Percentiles rank a stretch among this genome's conserved stretches.
phyloP scores from a whole-genome alignment of 176 grass and related monocot species.

The Carex parvula region DNA sequence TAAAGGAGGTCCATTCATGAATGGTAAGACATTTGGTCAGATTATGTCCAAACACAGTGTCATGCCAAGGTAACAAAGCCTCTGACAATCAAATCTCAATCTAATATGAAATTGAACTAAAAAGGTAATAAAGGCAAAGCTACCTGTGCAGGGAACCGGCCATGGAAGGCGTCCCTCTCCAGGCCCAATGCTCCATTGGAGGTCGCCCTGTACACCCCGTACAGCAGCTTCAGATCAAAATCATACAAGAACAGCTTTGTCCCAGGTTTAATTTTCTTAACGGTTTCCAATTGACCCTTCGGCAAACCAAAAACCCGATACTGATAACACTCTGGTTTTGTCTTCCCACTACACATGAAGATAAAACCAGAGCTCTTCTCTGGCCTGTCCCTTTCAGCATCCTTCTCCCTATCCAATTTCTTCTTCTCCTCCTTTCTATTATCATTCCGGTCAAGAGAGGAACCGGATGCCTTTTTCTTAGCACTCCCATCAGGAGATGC shows the following conservation, averaged over 20 bases:
- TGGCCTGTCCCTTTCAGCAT: not conserved
- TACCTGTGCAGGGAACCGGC: conserved; percentile 76
- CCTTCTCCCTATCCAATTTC: not conserved
- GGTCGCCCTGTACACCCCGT: conserved; percentile 63
- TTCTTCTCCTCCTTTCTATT: conserved; percentile 7
- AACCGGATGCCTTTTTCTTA: not conserved
- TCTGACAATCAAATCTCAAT: not conserved
- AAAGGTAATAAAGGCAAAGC: conserved; percentile 5
- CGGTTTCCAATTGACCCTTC: conserved; percentile 36
- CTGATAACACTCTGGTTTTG: conserved; percentile 69
- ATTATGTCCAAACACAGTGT: not conserved
- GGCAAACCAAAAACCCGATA: conserved; percentile 62
- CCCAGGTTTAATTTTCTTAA: conserved; percentile 59
- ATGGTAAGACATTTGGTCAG: not conserved
- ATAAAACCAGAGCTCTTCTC: conserved; percentile 66
- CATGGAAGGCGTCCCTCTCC: conserved; percentile 50
- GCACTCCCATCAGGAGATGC: not conserved
- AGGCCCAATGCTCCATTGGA: conserved; percentile 48
- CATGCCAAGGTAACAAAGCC: not conserved
- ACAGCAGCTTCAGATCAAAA: conserved; percentile 55
- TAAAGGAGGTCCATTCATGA: not conserved
- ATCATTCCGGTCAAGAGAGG: not conserved
- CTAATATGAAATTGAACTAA: not conserved
- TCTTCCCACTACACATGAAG: conserved; percentile 66
- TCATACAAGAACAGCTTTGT: conserved; percentile 84